Evolutionary conservation across 2,329 filamentous ascomycete genomes (phyloP).

Genomic region (Beauveria rudraprayagi): DNA sequence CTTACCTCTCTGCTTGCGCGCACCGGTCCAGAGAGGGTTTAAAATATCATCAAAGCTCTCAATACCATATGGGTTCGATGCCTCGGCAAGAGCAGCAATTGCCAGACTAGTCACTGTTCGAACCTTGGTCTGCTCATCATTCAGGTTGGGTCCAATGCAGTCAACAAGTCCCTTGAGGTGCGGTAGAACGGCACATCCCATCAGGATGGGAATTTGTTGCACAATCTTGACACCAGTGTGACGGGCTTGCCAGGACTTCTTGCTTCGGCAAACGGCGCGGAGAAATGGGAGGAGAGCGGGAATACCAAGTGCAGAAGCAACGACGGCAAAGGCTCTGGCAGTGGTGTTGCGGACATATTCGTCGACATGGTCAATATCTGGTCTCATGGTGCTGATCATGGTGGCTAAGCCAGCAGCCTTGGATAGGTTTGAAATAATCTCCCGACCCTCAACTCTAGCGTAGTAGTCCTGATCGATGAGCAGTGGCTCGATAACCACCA

Average conservation of each 20-base stretch:
- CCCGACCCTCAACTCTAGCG: conserved; percentile 91
- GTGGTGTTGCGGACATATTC: conserved; percentile 98
- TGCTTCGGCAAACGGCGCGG: conserved; percentile 90
- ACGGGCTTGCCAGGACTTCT: conserved; percentile 97
- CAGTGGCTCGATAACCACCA: conserved; percentile 97
- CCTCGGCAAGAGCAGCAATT: conserved; percentile 90
- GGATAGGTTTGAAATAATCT: conserved; percentile 96
- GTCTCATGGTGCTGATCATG: conserved; percentile 99
- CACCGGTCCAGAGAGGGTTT: conserved; percentile 94
- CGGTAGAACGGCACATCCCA: conserved; percentile 94
- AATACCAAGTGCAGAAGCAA: conserved; percentile 91
- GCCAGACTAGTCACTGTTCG: conserved; percentile 92
- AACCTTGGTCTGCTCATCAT: conserved; percentile 97
- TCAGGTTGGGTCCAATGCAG: conserved; percentile 90
- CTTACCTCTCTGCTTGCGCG: conserved; percentile 92
- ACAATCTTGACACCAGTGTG: conserved; percentile 99
- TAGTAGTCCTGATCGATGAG: conserved; percentile 99
- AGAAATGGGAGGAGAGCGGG: conserved; percentile 92
- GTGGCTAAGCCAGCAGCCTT: conserved; percentile 95
- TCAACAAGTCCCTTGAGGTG: conserved; percentile 95
- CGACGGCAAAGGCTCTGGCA: conserved; percentile 91
- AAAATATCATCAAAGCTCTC: conserved; percentile 98
- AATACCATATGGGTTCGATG: conserved; percentile 96
- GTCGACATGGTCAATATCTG: conserved; percentile 96
- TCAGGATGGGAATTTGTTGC: conserved; percentile 95